Evolutionary conservation across 2,329 filamentous ascomycete species (phyloP), one percentile per base, ranked within the genome.

Genomic region (Xylariales sp.): DNA sequence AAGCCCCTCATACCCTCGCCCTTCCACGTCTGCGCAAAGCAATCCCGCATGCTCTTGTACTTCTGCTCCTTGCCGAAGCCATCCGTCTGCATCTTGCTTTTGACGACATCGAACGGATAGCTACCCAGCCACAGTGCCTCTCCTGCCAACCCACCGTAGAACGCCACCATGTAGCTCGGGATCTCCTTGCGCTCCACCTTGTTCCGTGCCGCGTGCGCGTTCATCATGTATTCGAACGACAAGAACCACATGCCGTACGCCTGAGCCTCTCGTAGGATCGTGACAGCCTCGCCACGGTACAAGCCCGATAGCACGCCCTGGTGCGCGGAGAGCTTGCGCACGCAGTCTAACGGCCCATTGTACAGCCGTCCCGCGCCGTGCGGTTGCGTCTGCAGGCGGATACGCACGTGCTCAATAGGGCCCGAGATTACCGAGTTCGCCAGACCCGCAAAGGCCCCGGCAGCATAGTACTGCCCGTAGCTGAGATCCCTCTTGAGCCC

Each of bases 81-180:
- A 67, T 98, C 93, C 44, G 85, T 95, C 77, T 98, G 93, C 91
- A 97, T 96, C 79, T 95, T 97, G 68, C 88, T 95, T 85, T 98
- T 98, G 67, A 98, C 69, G 20, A 98, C 91, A 66, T 98, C 93
- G 51, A 98, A 85, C 16, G 93, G 93, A 68, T 98, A 98, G 59
- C 88, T 95, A 25, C 77, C 76, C 42, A 98, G 71, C 93, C 93
- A 98, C 43, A 98, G 76, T 39, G 82, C 88, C 73, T 98, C 93
- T 53, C 93, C 93, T 0, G 93, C 93, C 29, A 98, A 65, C 32
- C 93, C 93, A 50, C 93, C 93, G 62, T 97, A 98, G 10, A 88
- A 69, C 10, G 93, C 93, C 37, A 98, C 80, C 69, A 95, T 97
- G 64, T 82, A 82, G 39, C 78, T 82, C 12, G 88, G 80, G 27